Evolutionary conservation across 2,329 filamentous ascomycete genomes (phyloP), one percentile per base, ranked within the genome.

Genomic region (Fusarium agapanthi): DNA sequence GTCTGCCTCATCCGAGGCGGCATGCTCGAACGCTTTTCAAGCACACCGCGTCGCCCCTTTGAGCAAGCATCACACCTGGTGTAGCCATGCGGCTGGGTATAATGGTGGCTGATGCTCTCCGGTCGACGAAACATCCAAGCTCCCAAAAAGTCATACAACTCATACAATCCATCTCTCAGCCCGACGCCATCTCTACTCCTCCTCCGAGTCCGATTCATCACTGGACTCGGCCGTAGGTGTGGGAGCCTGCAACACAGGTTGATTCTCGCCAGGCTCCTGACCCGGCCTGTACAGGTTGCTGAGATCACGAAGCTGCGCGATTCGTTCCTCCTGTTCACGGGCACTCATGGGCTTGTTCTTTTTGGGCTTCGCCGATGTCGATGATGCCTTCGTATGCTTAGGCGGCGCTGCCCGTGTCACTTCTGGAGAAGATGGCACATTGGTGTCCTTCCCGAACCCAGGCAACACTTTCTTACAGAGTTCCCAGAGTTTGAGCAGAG

Each of bases 301-400:
- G 68, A 89, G 85, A 66, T 86, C 85, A 73, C 88, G 86, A 51
- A 93, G 84, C 76, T 88, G 84, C 34, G 86, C 85, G 74, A 93
- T 92, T 62, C 88, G 89, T 32, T 87, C 86, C 75, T 92, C 90
- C 79, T 93, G 91, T 80, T 93, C 91, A 28, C 84, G 83, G 71
- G 91, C 91, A 79, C 88, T 91, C 91, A 93, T 93, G 4, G 91
- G 91, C 84, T 93, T 93, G 81, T 93, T 92, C 85, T 92, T 92
- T 83, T 90, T 91, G 58, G 88, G 88, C 80, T 90, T 90, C 71
- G 83, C 84, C 30, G 81, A 80, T 35, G 77, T 77, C 22, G 79
- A 72, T 47, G 79, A 71, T 35, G 80, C 78, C 55, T 79, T 69
- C 1, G 78, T 65, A 57, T 78, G 75, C 66, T 83, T 82, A 34